Percentiles rank a stretch among this genome's conserved stretches.
phyloP scores from a whole-genome alignment of 768 basidiomycete genomes.

The Mycena pura region DNA sequence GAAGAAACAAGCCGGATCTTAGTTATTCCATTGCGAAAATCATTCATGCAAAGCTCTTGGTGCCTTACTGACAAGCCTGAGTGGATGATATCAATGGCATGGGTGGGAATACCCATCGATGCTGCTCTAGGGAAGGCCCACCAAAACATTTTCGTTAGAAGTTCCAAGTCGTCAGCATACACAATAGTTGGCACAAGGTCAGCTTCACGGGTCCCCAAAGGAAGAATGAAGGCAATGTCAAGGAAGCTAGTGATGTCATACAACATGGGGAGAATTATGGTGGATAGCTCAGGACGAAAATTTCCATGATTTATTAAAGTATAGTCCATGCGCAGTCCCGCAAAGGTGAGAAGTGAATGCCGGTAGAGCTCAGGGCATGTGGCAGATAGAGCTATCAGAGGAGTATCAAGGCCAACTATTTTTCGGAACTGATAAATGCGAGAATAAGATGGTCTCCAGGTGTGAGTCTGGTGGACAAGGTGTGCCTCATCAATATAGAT shows the following conservation, averaged over 20 bases:
- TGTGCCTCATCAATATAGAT: slow-evolving; percentile 34
- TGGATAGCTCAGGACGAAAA: slow-evolving; percentile 30
- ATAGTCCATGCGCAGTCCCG: slow-evolving; percentile 21
- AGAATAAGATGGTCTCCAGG: neutral
- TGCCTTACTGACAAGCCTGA: slow-evolving; percentile 28
- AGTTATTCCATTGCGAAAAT: slow-evolving; percentile 20
- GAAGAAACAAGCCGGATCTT: slow-evolving; percentile 27
- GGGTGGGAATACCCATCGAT: slow-evolving; percentile 11
- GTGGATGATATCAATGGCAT: slow-evolving; percentile 29
- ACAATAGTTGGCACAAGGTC: slow-evolving; percentile 17
- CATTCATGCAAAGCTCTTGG: slow-evolving; percentile 19
- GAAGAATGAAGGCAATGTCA: slow-evolving; percentile 30
- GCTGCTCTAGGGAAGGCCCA: slow-evolving; percentile 20
- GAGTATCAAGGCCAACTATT: slow-evolving; percentile 19
- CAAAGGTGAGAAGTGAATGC: slow-evolving; percentile 11
- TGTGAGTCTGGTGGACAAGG: slow-evolving; percentile 20
- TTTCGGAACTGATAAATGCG: slow-evolving; percentile 17
- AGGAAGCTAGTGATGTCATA: slow-evolving; percentile 22
- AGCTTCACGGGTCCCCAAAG: neutral
- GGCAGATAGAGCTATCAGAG: slow-evolving; percentile 24
- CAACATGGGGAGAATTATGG: slow-evolving; percentile 24
- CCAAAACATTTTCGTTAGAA: slow-evolving; percentile 32
- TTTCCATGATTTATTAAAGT: slow-evolving; percentile 29
- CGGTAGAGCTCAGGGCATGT: slow-evolving; percentile 26
- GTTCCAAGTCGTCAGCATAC: slow-evolving; percentile 27